Evolutionary conservation across 2,329 filamentous ascomycete genomes (phyloP).

Genomic region (Balansia obtecta): DNA sequence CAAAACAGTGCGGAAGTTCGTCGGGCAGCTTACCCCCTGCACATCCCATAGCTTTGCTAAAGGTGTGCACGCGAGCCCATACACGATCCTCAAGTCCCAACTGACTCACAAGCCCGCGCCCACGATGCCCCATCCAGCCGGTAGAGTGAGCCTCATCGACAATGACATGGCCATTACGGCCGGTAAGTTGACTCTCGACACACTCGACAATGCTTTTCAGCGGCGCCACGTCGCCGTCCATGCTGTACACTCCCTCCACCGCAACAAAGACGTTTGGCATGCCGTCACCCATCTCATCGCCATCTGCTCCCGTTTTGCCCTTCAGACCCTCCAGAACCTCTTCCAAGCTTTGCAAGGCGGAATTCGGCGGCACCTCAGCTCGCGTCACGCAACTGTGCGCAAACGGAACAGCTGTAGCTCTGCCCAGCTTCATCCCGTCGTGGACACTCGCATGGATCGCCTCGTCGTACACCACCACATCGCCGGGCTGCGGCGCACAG

Average conservation of each 20-base stretch:
- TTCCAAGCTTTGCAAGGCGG: constrained; percentile 12
- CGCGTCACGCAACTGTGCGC: constrained; percentile 39
- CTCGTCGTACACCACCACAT: constrained; percentile 60
- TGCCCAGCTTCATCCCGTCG: constrained; percentile 59
- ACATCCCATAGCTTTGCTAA: constrained; percentile 55
- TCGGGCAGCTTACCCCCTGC: constrained; percentile 46
- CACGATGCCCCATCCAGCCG: constrained; percentile 43
- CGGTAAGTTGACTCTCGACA: constrained; percentile 42
- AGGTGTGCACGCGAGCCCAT: constrained; percentile 49
- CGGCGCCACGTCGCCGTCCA: constrained; percentile 67
- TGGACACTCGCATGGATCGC: constrained; percentile 68
- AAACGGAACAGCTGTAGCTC: constrained; percentile 41
- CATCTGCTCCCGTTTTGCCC: constrained; percentile 18
- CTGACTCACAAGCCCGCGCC: constrained; percentile 45
- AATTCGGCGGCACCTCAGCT: neutral
- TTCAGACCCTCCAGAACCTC: constrained; percentile 19
- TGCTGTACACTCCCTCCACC: constrained; percentile 64
- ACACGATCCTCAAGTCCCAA: constrained; percentile 42
- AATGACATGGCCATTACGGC: constrained; percentile 47
- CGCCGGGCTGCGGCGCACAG: constrained; percentile 45
- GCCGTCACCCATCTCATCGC: constrained; percentile 22
- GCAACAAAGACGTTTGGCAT: constrained; percentile 50
- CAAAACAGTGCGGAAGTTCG: no score
- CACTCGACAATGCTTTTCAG: constrained; percentile 46
- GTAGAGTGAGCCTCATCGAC: constrained; percentile 59